A percentile compares a stretch with the other conserved stretches of the same genome.
phyloP scores from a whole-genome alignment of 2,329 filamentous ascomycete species.

The Phymatotrichopsis omnivora region DNA sequence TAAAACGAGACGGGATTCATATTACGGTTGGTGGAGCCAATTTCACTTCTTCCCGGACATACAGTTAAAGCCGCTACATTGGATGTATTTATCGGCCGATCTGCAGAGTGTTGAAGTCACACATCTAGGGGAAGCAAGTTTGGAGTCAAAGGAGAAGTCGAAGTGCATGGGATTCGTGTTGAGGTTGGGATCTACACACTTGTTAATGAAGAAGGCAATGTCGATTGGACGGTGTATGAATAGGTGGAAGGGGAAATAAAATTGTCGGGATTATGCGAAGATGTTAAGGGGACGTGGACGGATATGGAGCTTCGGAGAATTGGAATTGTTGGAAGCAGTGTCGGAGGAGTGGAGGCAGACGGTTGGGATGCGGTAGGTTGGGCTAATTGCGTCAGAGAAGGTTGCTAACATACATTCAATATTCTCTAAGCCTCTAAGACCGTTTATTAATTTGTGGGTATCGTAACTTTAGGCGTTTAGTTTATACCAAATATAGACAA shows the following conservation, averaged over 20 bases:
- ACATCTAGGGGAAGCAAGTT: slow-evolving; percentile 21
- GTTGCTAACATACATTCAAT: no score
- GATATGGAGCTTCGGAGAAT: no score
- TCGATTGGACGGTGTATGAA: slow-evolving; percentile 22
- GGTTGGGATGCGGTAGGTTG: no score
- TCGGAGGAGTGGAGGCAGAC: no score
- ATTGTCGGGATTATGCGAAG: slow-evolving; percentile 5
- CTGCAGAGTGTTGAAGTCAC: slow-evolving; percentile 3
- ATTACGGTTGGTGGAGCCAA: slow-evolving; percentile 19
- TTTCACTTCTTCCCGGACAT: slow-evolving; percentile 21
- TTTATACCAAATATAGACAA: slow-evolving; percentile 24
- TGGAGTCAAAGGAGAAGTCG: slow-evolving; percentile 22
- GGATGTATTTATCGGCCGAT: slow-evolving; percentile 22
- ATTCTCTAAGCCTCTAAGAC: no score
- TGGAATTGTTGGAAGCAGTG: no score
- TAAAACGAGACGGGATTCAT: slow-evolving; percentile 22
- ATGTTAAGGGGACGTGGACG: slow-evolving; percentile 24
- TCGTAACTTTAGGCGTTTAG: slow-evolving; percentile 23
- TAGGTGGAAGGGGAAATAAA: slow-evolving; percentile 14
- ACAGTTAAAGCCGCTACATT: slow-evolving; percentile 18
- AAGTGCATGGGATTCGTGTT: slow-evolving; percentile 16
- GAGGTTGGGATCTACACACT: slow-evolving; percentile 20
- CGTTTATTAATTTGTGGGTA: no score
- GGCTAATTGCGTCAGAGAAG: no score
- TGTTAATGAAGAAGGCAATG: slow-evolving; percentile 13